phyloP scores from a whole-genome alignment of 2,329 filamentous ascomycete species.

The Clarireedia hainanense region DNA sequence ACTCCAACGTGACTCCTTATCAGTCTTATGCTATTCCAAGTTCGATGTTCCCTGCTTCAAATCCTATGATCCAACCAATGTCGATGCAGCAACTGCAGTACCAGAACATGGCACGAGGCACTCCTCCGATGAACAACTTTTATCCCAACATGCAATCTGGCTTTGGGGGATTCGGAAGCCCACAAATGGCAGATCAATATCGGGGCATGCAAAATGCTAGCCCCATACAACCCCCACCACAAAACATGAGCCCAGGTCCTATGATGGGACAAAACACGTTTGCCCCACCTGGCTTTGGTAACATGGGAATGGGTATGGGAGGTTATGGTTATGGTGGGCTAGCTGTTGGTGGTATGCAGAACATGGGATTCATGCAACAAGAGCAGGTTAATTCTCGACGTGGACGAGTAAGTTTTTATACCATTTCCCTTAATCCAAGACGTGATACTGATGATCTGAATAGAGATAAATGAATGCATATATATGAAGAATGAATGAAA shows the following conservation, averaged over 20 bases:
- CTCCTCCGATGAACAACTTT: constrained; percentile 48
- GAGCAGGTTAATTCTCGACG: constrained; percentile 49
- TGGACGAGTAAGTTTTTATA: constrained; percentile 41
- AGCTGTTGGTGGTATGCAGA: constrained; percentile 34
- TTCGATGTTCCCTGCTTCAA: constrained; percentile 40
- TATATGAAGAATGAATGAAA: too few relatives aligned
- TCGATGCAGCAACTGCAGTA: constrained; percentile 49
- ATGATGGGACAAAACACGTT: constrained; percentile 35
- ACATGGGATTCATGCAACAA: constrained; percentile 45
- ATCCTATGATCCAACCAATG: constrained; percentile 40
- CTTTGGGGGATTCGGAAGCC: constrained; percentile 44
- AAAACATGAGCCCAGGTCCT: constrained; percentile 36
- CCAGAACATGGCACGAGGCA: constrained; percentile 44
- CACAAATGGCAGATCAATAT: constrained; percentile 45
- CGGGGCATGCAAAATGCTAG: constrained; percentile 44
- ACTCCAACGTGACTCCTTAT: constrained; percentile 43
- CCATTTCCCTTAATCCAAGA: too few relatives aligned
- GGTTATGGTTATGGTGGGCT: constrained; percentile 39
- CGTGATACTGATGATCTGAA: too few relatives aligned
- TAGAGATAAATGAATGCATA: too few relatives aligned
- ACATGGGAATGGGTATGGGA: constrained; percentile 37
- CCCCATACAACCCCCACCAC: constrained; percentile 34
- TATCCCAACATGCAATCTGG: constrained; percentile 49
- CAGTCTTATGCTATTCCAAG: constrained; percentile 43
- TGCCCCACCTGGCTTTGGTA: constrained; percentile 42